phyloP scores from a whole-genome alignment of 2,329 filamentous ascomycete genomes.

The Aspergillus sp. region DNA sequence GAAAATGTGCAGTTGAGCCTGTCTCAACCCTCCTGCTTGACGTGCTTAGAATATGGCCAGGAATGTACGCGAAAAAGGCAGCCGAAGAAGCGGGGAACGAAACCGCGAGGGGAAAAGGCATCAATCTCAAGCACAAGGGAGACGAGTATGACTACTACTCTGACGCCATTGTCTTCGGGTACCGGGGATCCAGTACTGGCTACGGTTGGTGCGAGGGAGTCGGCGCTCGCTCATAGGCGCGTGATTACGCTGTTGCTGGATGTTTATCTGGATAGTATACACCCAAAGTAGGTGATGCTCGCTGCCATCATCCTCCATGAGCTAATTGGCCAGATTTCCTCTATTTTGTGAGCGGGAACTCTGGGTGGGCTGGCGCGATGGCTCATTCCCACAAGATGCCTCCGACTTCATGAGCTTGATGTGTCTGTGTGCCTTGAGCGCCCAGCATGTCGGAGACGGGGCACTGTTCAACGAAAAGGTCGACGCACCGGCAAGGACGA shows the following conservation, averaged over 20 bases:
- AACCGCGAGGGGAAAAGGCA: not conserved
- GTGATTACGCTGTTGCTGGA: not conserved
- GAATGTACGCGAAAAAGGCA: conserved; percentile 3
- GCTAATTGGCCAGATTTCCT: not conserved
- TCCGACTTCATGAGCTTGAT: conserved; percentile 4
- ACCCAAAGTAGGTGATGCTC: not conserved
- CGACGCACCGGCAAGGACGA: not conserved
- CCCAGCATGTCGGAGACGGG: conserved; percentile 3
- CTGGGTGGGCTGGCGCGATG: not conserved
- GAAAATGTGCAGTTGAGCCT: not conserved
- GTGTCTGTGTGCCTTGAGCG: conserved; percentile 4
- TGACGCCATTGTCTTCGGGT: not conserved
- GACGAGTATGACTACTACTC: no score
- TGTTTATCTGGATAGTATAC: conserved; percentile 7
- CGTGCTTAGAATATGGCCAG: conserved; percentile 4
- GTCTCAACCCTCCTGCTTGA: not conserved
- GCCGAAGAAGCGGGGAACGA: conserved; percentile 5
- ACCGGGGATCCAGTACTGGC: not conserved
- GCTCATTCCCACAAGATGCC: not conserved
- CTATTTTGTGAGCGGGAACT: not conserved
- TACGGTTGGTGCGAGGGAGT: not conserved
- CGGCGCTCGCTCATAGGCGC: not conserved
- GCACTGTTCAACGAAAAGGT: conserved; percentile 5
- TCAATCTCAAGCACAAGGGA: no score
- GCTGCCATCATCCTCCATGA: no score